Percentiles rank a stretch among this genome's conserved stretches.
Conservation (phyloP, 1,139 yeast species). For the Blastobotrys indianensis region DNA sequence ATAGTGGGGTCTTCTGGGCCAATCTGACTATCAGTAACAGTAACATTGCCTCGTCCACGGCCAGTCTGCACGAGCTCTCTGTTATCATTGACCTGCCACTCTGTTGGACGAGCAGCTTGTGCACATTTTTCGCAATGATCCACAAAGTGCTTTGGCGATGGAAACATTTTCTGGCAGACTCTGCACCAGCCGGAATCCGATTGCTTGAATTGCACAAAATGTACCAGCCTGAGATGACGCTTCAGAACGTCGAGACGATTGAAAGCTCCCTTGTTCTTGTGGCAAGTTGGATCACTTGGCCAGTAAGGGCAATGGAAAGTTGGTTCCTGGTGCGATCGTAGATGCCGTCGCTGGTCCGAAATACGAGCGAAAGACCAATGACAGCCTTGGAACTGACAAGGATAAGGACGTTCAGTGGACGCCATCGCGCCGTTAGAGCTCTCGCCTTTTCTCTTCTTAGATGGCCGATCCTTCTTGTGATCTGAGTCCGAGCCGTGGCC, state of each 20-base stretch:
- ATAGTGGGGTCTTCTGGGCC: slow-evolving; percentile 7
- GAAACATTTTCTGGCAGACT: slow-evolving; percentile 54
- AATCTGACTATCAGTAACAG: slow-evolving; percentile 14
- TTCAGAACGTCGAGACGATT: slow-evolving; percentile 64
- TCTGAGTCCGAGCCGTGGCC: slow-evolving; percentile 8
- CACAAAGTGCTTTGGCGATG: slow-evolving; percentile 51
- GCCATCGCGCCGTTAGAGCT: slow-evolving; percentile 12
- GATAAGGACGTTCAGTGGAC: slow-evolving; percentile 39
- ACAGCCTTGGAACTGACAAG: slow-evolving; percentile 52
- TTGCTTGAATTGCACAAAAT: slow-evolving; percentile 44
- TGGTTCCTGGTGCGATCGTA: slow-evolving; percentile 58
- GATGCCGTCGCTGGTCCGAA: slow-evolving; percentile 61
- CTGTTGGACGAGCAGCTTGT: slow-evolving; percentile 29
- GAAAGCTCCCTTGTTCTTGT: slow-evolving; percentile 66
- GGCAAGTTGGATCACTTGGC: slow-evolving; percentile 61
- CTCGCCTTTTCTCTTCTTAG: slow-evolving; percentile 10
- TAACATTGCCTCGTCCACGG: slow-evolving; percentile 15
- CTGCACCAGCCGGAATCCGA: slow-evolving; percentile 63
- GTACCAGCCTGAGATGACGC: slow-evolving; percentile 61
- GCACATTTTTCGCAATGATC: slow-evolving; percentile 68
- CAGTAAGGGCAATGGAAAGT: slow-evolving; percentile 67
- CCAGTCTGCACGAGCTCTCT: slow-evolving; percentile 2
- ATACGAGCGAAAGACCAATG: slow-evolving; percentile 63
- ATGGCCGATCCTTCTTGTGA: slow-evolving; percentile 10
- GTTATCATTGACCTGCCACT: slow-evolving; percentile 32